These are phyloP conservation scores for Gymnopilus junonius DNA, from an alignment of 768 basidiomycete species.

Conservation along the genomic window DNA sequence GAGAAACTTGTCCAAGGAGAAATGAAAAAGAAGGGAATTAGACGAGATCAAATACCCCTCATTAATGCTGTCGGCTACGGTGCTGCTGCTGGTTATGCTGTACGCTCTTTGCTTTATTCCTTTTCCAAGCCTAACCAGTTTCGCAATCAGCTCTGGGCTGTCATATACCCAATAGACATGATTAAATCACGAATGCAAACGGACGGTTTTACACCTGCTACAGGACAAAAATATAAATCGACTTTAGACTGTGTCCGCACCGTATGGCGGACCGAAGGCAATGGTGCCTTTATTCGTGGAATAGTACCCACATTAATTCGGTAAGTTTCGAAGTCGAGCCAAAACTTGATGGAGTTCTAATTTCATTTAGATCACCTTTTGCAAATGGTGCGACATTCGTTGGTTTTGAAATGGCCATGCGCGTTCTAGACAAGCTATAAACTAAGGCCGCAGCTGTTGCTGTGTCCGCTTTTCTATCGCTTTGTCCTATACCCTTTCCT, in stretches of 20 bases:
- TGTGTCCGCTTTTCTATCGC: neutral
- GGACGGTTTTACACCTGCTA: slow-evolving; percentile 78
- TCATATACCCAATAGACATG: slow-evolving; percentile 96
- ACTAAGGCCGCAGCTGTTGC: neutral
- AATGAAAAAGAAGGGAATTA: slow-evolving; percentile 72
- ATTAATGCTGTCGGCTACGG: slow-evolving; percentile 85
- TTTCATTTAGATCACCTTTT: slow-evolving; percentile 77
- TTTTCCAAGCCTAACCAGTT: neutral
- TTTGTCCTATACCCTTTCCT: neutral
- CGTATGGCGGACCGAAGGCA: slow-evolving; percentile 84
- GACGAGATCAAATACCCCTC: slow-evolving; percentile 77
- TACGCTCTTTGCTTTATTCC: slow-evolving; percentile 40
- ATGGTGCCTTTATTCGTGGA: slow-evolving; percentile 89
- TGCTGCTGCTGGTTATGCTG: slow-evolving; percentile 90
- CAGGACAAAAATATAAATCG: slow-evolving; percentile 82
- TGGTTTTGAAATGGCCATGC: slow-evolving; percentile 91
- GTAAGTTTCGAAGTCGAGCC: slow-evolving; percentile 40
- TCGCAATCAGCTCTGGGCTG: slow-evolving; percentile 71
- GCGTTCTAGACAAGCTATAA: slow-evolving; percentile 55
- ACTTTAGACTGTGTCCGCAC: slow-evolving; percentile 82
- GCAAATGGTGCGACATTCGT: slow-evolving; percentile 98
- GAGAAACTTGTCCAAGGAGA: slow-evolving; percentile 91
- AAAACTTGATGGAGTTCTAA: neutral
- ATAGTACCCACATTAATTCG: slow-evolving; percentile 90
- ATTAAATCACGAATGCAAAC: slow-evolving; percentile 97